phyloP scores from a whole-genome alignment of 108 stramenopile species.

The Phaeodactylum tricornutum region DNA sequence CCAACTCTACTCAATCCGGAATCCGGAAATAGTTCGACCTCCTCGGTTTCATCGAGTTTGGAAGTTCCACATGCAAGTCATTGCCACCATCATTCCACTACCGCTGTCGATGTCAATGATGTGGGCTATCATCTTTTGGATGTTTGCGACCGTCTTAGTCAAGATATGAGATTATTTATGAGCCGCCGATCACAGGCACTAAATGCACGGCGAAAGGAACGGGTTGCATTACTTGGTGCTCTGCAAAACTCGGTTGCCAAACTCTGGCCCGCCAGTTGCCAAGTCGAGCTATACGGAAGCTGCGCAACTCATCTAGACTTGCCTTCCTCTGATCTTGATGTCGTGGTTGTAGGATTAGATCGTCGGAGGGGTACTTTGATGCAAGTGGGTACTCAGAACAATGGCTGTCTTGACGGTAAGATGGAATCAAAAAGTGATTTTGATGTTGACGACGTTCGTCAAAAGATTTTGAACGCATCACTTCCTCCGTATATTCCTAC shows the following conservation, averaged over 20 bases:
- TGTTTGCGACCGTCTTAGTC: conserved; percentile 62
- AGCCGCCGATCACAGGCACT: conserved; percentile 53
- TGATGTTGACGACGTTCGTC: neutral
- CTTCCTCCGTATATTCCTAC: conserved; percentile 1
- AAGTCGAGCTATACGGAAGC: conserved; percentile 83
- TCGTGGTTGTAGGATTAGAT: conserved; percentile 70
- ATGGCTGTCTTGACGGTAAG: neutral
- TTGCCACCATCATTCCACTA: conserved; percentile 29
- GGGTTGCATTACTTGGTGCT: conserved; percentile 48
- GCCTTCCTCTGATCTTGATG: conserved; percentile 84
- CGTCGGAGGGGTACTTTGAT: neutral
- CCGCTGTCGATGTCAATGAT: conserved; percentile 41
- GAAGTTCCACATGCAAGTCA: conserved; percentile 62
- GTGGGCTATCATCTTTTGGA: conserved; percentile 74
- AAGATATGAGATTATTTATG: conserved; percentile 73
- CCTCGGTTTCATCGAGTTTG: conserved; percentile 77
- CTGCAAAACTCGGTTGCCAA: conserved; percentile 51
- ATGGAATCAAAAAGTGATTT: neutral
- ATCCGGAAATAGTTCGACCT: conserved; percentile 61
- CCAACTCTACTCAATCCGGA: conserved; percentile 60
- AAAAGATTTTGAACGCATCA: neutral
- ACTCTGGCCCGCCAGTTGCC: conserved; percentile 56
- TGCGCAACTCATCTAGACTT: conserved; percentile 80
- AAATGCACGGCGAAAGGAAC: conserved; percentile 44
- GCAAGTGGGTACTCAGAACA: neutral